phyloP scores from a whole-genome alignment of 208 protist species.

The Tritrichomonas musculus region DNA sequence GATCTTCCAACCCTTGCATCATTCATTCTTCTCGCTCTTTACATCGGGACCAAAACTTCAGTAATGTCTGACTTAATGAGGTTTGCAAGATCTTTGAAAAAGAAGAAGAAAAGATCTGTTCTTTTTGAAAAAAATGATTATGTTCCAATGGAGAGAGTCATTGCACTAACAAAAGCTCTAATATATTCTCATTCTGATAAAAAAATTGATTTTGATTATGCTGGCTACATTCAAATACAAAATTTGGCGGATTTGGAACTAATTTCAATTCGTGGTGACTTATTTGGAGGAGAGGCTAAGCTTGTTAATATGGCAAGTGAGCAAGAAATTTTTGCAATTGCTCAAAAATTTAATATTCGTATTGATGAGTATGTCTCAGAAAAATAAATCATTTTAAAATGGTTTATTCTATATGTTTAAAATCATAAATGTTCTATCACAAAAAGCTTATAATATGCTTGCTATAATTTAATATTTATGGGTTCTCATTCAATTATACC shows the following conservation, averaged over 20 bases:
- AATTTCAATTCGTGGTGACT: not conserved
- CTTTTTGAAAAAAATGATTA: not conserved
- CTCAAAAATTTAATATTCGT: no score
- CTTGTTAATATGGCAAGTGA: no score
- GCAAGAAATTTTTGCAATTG: no score
- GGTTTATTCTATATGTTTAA: not conserved
- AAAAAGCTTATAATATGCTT: not conserved
- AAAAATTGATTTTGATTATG: not conserved
- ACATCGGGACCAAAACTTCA: not conserved
- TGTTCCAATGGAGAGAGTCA: not conserved
- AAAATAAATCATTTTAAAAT: not conserved
- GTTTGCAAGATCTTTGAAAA: not conserved
- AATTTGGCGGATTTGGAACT: not conserved
- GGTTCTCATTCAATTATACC: not conserved
- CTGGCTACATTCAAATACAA: not conserved
- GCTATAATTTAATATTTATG: not conserved
- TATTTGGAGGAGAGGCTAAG: not conserved
- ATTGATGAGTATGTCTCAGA: no score
- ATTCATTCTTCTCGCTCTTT: not conserved
- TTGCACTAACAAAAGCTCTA: not conserved
- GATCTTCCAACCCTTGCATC: not conserved
- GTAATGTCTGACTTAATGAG: not conserved
- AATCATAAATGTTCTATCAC: not conserved
- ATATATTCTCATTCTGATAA: not conserved
- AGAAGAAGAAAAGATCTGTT: not conserved